Evolutionary conservation across 192 early-diverging fungal genomes (phyloP).

Genomic region (Linnemannia hyalina): DNA sequence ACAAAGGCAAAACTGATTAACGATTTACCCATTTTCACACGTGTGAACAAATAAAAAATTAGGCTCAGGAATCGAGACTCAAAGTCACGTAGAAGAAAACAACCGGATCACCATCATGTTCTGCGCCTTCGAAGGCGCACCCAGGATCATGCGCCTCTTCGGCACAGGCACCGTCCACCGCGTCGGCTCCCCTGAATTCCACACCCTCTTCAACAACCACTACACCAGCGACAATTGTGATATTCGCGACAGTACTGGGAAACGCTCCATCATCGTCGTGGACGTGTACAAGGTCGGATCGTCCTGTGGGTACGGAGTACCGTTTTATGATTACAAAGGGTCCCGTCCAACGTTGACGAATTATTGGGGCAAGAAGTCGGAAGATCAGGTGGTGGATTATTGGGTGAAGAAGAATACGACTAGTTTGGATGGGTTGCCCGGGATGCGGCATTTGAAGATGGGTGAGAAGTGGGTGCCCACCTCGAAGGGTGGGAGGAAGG

Average conservation of each 20-base stretch:
- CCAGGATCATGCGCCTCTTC: conserved; percentile 71
- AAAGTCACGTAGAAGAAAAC: conserved; percentile 72
- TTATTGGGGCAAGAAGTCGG: conserved; percentile 53
- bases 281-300: conserved; percentile 64
- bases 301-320: conserved; percentile 72
- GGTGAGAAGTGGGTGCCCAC: background rate
- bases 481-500: background rate
- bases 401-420: conserved; percentile 54
- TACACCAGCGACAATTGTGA: conserved; percentile 49
- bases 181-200: conserved; percentile 58
- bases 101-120: conserved; percentile 73
- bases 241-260: conserved; percentile 31
- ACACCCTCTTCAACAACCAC: conserved; percentile 55
- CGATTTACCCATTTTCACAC: background rate
- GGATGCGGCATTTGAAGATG: conserved; percentile 22
- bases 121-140: conserved; percentile 75
- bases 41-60: background rate
- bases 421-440: conserved; percentile 69
- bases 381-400: conserved; percentile 43
- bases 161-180: conserved; percentile 60
- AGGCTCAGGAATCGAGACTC: conserved; percentile 66
- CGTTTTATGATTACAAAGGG: conserved; percentile 65
- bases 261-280: conserved; percentile 68
- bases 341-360: conserved; percentile 60
- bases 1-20: too few relatives aligned